phyloP scores from a whole-genome alignment of 495 filamentous ascomycete genomes.

The Penicillium riverlandense region DNA sequence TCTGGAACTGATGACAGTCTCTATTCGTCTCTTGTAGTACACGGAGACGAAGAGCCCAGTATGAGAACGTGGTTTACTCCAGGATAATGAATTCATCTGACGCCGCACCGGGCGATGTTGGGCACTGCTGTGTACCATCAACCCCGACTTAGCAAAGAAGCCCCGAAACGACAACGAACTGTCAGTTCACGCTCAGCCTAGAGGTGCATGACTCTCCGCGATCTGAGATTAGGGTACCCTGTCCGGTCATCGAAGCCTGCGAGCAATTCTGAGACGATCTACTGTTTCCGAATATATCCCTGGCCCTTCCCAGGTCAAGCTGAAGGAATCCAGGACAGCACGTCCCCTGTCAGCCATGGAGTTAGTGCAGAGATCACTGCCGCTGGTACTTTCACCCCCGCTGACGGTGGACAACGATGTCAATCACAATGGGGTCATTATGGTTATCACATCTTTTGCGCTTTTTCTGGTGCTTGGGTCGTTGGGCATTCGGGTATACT shows the following conservation, averaged over 20 bases:
- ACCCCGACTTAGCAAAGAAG: background rate
- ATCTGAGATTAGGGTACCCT: background rate
- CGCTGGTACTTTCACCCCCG: conserved; percentile 12
- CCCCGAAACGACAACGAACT: background rate
- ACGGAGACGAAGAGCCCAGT: no score
- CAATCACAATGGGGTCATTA: conserved; percentile 22
- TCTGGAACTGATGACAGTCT: no score
- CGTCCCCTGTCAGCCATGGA: conserved; percentile 3
- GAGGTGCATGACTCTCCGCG: background rate
- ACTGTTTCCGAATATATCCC: background rate
- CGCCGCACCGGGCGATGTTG: no score
- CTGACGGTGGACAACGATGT: conserved; percentile 17
- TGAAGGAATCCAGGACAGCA: background rate
- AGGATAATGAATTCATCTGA: no score
- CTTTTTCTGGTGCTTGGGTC: conserved; percentile 16
- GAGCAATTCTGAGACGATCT: background rate
- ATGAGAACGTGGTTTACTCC: no score
- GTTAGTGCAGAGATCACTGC: background rate
- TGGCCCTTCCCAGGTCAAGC: background rate
- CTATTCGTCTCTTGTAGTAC: no score
- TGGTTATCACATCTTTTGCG: conserved; percentile 14
- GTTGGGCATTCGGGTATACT: conserved; percentile 12
- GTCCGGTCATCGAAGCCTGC: background rate
- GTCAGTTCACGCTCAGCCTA: background rate
- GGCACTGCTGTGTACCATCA: background rate